Base-by-base conservation (phyloP, 1,139 yeast species). In the Yamadazyma spencermartinsiae region DNA sequence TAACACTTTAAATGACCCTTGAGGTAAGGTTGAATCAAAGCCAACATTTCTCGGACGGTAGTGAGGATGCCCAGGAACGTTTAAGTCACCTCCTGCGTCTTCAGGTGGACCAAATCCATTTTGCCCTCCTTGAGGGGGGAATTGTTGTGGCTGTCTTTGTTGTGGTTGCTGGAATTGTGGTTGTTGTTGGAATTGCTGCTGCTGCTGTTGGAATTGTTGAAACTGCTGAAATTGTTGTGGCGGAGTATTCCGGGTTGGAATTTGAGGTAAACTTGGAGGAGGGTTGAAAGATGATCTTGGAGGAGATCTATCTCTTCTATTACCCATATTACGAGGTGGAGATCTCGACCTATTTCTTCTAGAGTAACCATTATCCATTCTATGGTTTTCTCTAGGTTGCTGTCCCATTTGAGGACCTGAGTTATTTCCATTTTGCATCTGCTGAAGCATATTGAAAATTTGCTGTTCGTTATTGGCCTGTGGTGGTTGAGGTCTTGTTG, bases 1-100 rank as follows among this genome's bases (percentile, higher is more conserved):
- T 51, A 78, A 76, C 3, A 90, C 96, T 56, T 86, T 86, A 50
- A 92, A 77, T 26, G 86, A 75, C 29, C 90, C 96, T 41, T 80
- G 80, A 2, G 96, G 96, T 38, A 89, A 64, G 16, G 80, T 65
- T 30, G 76, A 74, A 57, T 88, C 96, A 56, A 76, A 76, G 11
- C 81, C 76, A 29, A 86, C 82, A 44, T 79, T 79, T 55, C 82
- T 81, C 25, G 83, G 82, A 60, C 94, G 79, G 59, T 68, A 84
- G 58, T 85, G 89, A 5, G 86, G 81, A 38, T 80, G 81, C 3
- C 84, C 83, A 33, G 84, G 87, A 12, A 72, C 62, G 55, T 86
- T 85, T 54, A 69, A 65, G 59, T 86, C 92, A 38, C 79, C 81
- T 16, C 31, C 20, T 20, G 16, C 16, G 12, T 43, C 49, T 21